Evolutionary conservation across 2,329 filamentous ascomycete genomes (phyloP), one percentile per base, ranked within the genome.

Genomic region (Neofusicoccum parvum): DNA sequence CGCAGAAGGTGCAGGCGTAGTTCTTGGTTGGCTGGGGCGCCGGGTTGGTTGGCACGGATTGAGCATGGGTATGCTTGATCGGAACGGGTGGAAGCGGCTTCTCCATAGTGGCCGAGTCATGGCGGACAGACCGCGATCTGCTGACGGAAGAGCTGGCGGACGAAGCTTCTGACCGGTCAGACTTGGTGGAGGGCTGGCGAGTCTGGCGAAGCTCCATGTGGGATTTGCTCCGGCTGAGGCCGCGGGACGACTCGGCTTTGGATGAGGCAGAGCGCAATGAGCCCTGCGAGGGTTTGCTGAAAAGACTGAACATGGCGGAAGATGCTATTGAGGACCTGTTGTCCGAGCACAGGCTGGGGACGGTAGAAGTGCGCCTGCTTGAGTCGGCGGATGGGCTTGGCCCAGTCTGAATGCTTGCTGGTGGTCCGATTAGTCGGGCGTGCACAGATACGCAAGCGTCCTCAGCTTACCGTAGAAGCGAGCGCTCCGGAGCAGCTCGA

Each of bases 1-100:
- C 87, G 75, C 82, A 82, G 39, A 80, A 80, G 0, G 80, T 82
- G 69, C 80, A 83, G 2, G 75, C 76, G 50, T 79, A 79, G 65
- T 78, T 79, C 69, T 79, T 78, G 7, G 73, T 14, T 17, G 50
- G 50, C 27, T 64, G 36, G 14, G 60, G 23, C 10, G 45, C 17
- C 41, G 27, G 23, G 20, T 34, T 37, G 3, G 39, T 5, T 9
- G 39, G 49, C 62, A 45, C 20, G 37, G 62, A 37, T 20, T 60
- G 60, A 34, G 36, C 45, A 27, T 62, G 45, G 32, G 34, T 15
- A 36, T 53, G 20, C 49, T 64, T 54, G 39, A 45, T 20, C n/a
- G 62, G 62, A 15, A 64, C 49, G 15, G 62, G 62, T 2, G 62
- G 62, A 7, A 64, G 49, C 17, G 62, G 62, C 39, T 64, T 64